Percentiles rank a stretch among this genome's conserved stretches.
Evolutionary conservation across 331 rosid species (phyloP).

Genomic region (Rhamnella rubrinervis): DNA sequence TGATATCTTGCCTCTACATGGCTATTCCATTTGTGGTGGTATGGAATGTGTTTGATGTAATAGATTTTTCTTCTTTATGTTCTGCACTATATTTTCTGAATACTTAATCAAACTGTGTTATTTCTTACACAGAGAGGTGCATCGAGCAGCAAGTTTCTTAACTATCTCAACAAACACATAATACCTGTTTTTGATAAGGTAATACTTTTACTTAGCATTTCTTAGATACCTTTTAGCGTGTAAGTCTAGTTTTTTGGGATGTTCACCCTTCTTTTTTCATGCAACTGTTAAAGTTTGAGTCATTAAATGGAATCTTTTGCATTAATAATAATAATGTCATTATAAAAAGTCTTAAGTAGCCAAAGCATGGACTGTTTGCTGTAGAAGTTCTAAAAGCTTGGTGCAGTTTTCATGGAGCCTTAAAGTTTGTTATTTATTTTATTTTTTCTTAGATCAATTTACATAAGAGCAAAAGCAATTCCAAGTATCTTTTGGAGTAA

Average conservation of each 20-base stretch:
- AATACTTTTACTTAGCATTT: constrained; percentile 18
- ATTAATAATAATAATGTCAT: background rate
- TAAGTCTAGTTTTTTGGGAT: background rate
- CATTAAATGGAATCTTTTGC: too few relatives aligned
- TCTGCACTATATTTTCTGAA: constrained; percentile 5
- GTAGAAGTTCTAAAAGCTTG: background rate
- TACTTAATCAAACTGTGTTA: constrained; percentile 6
- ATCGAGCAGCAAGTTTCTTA: constrained; percentile 85
- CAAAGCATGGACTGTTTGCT: background rate
- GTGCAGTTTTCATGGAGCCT: background rate
- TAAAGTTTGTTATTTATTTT: background rate
- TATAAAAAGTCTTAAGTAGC: background rate
- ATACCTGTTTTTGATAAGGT: constrained; percentile 96
- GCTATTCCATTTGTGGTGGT: constrained; percentile 95
- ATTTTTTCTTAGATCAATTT: background rate
- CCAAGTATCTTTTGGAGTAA: background rate
- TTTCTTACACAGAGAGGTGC: constrained; percentile 75
- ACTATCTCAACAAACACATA: constrained; percentile 70
- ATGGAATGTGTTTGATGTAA: constrained; percentile 16
- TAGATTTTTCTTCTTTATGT: constrained; percentile 3
- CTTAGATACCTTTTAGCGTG: constrained; percentile 7
- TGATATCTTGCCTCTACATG: constrained; percentile 92
- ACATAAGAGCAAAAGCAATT: background rate
- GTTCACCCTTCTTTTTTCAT: background rate
- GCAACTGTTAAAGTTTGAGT: background rate